Conservation (phyloP, 352 stramenopile genomes). For the Globisporangium nunn region DNA sequence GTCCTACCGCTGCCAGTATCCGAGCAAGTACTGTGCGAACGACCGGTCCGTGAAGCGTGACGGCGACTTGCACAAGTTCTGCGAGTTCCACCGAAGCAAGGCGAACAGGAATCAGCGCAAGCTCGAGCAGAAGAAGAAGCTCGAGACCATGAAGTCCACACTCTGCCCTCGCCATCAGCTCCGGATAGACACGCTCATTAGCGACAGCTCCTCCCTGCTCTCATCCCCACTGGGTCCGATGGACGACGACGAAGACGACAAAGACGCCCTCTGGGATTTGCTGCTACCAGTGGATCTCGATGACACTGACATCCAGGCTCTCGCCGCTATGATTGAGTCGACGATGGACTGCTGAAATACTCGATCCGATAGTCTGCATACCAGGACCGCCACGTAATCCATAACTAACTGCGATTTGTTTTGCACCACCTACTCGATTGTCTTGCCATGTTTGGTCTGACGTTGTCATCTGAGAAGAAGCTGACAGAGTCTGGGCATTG, state of each 20-base stretch:
- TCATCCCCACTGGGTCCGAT: neutral
- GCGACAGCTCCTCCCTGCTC: neutral
- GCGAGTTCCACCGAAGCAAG: conserved; percentile 25
- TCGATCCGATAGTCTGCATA: too few relatives aligned
- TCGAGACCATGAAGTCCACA: conserved; percentile 5
- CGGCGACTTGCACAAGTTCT: conserved; percentile 29
- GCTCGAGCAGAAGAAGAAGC: conserved; percentile 22
- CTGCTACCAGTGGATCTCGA: conserved; percentile 8
- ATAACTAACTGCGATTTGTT: too few relatives aligned
- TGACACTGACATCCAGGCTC: conserved; percentile 11
- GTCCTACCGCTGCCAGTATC: conserved; percentile 18
- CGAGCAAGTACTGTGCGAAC: conserved; percentile 20
- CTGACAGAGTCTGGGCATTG: too few relatives aligned
- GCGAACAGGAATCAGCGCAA: conserved; percentile 36
- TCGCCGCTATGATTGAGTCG: conserved; percentile 4
- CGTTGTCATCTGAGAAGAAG: too few relatives aligned
- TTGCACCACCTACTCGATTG: too few relatives aligned
- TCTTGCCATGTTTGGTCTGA: too few relatives aligned
- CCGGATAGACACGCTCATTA: neutral
- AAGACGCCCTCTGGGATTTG: conserved; percentile 5
- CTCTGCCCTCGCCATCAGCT: conserved; percentile 4
- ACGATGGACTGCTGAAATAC: too few relatives aligned
- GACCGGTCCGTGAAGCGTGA: conserved; percentile 21
- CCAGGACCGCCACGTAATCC: too few relatives aligned
- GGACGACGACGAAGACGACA: neutral